A percentile compares a stretch with the other conserved stretches of the same genome.
Conservation (phyloP, 352 stramenopile genomes). For the Halophytophthora polymorphica region DNA sequence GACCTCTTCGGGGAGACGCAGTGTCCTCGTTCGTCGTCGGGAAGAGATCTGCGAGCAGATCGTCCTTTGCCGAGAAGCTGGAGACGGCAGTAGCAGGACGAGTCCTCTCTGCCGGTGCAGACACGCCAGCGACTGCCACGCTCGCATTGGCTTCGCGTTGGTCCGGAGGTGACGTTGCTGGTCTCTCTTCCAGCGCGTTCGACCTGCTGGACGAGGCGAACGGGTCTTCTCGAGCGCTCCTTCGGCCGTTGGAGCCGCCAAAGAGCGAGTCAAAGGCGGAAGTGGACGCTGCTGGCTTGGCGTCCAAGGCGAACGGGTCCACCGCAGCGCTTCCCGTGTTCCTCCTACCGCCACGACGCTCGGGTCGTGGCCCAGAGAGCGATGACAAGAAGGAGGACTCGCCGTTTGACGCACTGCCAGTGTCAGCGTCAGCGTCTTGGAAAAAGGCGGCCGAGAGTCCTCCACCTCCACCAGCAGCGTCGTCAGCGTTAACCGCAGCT, state of each 20-base stretch:
- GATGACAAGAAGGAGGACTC: constrained; percentile 26
- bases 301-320: constrained; percentile 13
- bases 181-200: not conserved
- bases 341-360: constrained; percentile 23
- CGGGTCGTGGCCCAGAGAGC: constrained; percentile 11
- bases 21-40: constrained; percentile 9
- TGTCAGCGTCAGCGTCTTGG: constrained; percentile 15
- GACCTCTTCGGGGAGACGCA: constrained; percentile 2
- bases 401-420: constrained; percentile 1
- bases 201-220: constrained; percentile 14
- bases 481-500: not conserved
- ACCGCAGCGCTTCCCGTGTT: constrained; percentile 7
- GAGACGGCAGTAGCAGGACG: not conserved
- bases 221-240: constrained; percentile 13
- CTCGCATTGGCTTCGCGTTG: not conserved
- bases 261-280: constrained; percentile 34
- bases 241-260: constrained; percentile 10
- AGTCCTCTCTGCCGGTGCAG: no score
- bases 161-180: not conserved
- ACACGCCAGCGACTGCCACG: not conserved
- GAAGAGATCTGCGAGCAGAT: constrained; percentile 40
- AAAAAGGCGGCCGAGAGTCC: constrained; percentile 38
- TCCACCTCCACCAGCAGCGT: constrained; percentile 1
- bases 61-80: constrained; percentile 30
- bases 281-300: constrained; percentile 6